Percentiles rank a stretch among this genome's conserved stretches.
Evolutionary conservation across 139 green algal genomes (phyloP).

Genomic region (Micromonas pusilla): DNA sequence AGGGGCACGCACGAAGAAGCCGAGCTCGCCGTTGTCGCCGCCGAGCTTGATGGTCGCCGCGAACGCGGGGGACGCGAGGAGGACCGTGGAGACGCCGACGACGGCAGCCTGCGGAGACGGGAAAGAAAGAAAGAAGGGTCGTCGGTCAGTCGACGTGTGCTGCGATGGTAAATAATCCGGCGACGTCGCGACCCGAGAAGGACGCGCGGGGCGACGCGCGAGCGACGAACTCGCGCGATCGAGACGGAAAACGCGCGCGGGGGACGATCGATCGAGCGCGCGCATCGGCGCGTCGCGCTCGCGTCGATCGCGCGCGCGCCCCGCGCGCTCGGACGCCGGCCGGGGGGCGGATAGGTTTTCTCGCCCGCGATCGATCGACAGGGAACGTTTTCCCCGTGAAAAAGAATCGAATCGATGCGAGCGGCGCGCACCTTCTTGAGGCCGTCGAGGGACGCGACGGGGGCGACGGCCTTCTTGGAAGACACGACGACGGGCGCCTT

Average conservation of each 20-base stretch:
- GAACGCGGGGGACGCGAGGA: constrained; percentile 62
- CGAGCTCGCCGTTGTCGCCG: constrained; percentile 61
- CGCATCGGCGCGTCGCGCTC: no score
- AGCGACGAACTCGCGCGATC: no score
- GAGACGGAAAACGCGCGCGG: neutral
- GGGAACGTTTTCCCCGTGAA: no score
- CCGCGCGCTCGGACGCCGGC: no score
- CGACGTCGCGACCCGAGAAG: no score
- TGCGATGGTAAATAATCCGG: no score
- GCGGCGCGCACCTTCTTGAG: neutral
- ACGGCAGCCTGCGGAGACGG: constrained; percentile 39
- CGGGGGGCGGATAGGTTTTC: neutral
- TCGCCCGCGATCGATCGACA: neutral
- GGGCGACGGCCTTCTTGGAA: neutral
- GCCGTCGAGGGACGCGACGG: neutral
- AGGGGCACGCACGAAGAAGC: constrained; percentile 43
- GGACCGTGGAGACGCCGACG: constrained; percentile 56
- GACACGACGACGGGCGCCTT: neutral
- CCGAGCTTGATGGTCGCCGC: constrained; percentile 74
- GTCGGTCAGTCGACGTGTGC: no score
- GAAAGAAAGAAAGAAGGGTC: neutral
- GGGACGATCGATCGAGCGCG: neutral
- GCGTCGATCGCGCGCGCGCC: neutral
- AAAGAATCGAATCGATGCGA: no score
- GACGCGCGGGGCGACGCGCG: no score